Conservation (phyloP, 2,329 filamentous ascomycete genomes). For the Drechslerella dactyloides region DNA sequence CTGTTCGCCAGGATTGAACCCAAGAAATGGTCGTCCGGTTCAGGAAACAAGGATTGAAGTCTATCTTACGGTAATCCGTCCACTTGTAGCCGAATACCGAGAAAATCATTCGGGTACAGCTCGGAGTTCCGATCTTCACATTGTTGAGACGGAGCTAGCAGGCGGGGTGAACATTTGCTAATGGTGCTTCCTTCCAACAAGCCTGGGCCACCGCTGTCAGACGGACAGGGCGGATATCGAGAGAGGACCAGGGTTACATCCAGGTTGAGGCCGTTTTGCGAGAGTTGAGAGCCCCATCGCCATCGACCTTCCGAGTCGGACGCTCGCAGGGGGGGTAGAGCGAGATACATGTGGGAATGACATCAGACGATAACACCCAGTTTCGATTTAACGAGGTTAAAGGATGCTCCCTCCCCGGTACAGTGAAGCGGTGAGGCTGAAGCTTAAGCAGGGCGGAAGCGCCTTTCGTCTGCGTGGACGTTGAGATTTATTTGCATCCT, state of each 20-base stretch:
- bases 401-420: not conserved
- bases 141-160: not conserved
- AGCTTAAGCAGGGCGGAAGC: slow-evolving; percentile 13
- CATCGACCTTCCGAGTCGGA: slow-evolving; percentile 9
- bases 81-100: too few relatives aligned
- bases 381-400: not conserved
- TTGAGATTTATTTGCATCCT: slow-evolving; percentile 13
- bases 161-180: not conserved
- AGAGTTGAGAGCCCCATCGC: not conserved
- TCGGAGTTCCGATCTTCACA: too few relatives aligned
- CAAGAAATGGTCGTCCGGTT: too few relatives aligned
- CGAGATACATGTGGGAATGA: slow-evolving; percentile 10
- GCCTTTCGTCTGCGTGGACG: slow-evolving; percentile 5
- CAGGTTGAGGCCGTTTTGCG: not conserved
- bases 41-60: too few relatives aligned
- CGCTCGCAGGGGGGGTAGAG: not conserved
- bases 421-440: slow-evolving; percentile 3
- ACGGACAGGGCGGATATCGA: not conserved
- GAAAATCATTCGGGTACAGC: too few relatives aligned
- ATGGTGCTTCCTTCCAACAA: not conserved
- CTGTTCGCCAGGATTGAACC: too few relatives aligned
- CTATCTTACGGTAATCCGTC: too few relatives aligned
- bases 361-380: slow-evolving; percentile 18
- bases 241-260: slow-evolving; percentile 3
- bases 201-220: not conserved